Conservation (phyloP, 495 filamentous ascomycete genomes). For the Podospora sp. region DNA sequence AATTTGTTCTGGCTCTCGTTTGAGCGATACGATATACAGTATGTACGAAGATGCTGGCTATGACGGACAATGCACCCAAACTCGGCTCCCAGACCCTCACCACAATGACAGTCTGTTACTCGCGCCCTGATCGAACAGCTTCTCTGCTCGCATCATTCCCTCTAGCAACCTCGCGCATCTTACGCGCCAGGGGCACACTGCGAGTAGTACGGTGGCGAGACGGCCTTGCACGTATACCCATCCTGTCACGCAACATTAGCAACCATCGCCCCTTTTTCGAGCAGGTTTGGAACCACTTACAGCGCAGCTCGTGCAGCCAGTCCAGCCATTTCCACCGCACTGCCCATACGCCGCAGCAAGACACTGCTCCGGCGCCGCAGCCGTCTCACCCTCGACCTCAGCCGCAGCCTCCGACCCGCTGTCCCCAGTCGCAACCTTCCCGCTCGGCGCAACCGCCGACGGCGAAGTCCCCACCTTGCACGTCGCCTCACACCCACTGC, state of each 20-base stretch:
- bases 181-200: constrained; percentile 37
- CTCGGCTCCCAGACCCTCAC: background rate
- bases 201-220: constrained; percentile 42
- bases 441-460: constrained; percentile 14
- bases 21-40: background rate
- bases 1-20: background rate
- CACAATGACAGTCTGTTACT: background rate
- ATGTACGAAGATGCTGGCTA: background rate
- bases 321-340: constrained; percentile 48
- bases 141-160: background rate
- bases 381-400: constrained; percentile 13
- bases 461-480: constrained; percentile 42
- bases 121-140: background rate
- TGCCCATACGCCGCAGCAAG: constrained; percentile 43
- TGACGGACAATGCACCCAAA: background rate
- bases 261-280: background rate
- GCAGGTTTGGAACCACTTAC: constrained; percentile 33
- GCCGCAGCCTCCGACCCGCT: constrained; percentile 14
- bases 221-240: constrained; percentile 35
- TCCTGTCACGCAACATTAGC: constrained; percentile 15
- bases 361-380: constrained; percentile 28
- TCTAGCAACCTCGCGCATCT: background rate
- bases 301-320: constrained; percentile 43
- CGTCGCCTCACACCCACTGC: constrained; percentile 43
- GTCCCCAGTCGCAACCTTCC: constrained; percentile 5